Base-by-base conservation (phyloP, 2,329 filamentous ascomycete genomes). In the Calcarisporium arbuscula region DNA sequence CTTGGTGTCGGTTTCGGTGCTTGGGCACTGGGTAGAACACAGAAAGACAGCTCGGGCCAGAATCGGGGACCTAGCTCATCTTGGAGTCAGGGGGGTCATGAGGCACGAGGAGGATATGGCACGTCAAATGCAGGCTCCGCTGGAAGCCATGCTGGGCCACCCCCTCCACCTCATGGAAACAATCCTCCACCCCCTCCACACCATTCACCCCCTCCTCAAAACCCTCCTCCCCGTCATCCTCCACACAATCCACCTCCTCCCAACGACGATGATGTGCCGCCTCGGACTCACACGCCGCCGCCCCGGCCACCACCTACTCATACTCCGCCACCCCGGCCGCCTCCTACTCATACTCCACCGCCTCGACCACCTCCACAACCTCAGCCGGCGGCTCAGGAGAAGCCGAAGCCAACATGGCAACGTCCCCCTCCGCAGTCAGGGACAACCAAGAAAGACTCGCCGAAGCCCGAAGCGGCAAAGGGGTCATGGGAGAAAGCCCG, bases 1-100 rank as follows among this genome's bases (percentile, higher is more conserved):
- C 58, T 86, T 11, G 77, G 76, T 6, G 80, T 94, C 18, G 87
- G 80, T 5, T 63, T 92, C 19, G 80, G 77, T 8, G 85, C 84
- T 4, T 95, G 88, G 87, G 77, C 80, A 3, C 45, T 61, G 36
- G 60, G 62, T 10, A 51, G 61, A 19, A 60, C 58, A 7, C 62
- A 65, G 33, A 54, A 54, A 14, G 55, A 56, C 28, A 37, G 19
- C 32, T 27, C 36, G 19, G 29, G 38, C 8, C 34, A 30, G n/a
- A n/a, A n/a, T n/a, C n/a, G n/a, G 16, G 43, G 39, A n/a, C 32
- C 39, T 8, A 38, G 36, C 21, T 9, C 34, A 4, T 32, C 32
- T 19, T 22, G 32, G 23, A 32, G 19, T 22, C 14, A 23, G 26
- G 8, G 38, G 38, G 19, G 30, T 30, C 12, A 33, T 28, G 29